phyloP scores from a whole-genome alignment of 108 stramenopile genomes.

The Skeletonema marinoi region DNA sequence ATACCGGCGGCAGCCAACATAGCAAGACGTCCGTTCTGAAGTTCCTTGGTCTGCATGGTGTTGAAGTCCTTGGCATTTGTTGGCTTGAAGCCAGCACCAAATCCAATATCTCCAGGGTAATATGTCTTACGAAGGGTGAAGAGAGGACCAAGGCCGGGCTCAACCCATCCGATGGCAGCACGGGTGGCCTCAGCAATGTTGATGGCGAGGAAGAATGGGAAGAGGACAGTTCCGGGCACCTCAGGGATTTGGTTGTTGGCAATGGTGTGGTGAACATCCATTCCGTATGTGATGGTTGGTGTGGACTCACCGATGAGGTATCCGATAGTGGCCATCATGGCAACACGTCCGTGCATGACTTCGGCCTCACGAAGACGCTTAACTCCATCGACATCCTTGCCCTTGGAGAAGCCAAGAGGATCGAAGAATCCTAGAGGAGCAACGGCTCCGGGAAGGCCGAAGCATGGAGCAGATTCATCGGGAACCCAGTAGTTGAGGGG shows the following conservation, averaged over 20 bases:
- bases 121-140: slow-evolving; percentile 51
- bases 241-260: slow-evolving; percentile 50
- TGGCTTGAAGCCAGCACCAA: slow-evolving; percentile 85
- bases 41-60: slow-evolving; percentile 59
- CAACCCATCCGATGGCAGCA: slow-evolving; percentile 55
- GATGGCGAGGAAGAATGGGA: slow-evolving; percentile 59
- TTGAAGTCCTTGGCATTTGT: slow-evolving; percentile 55
- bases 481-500: slow-evolving; percentile 68
- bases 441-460: slow-evolving; percentile 56
- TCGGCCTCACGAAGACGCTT: slow-evolving; percentile 74
- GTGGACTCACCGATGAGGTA: slow-evolving; percentile 55
- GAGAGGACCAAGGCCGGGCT: slow-evolving; percentile 45
- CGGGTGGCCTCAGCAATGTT: slow-evolving; percentile 59
- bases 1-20: slow-evolving; percentile 68
- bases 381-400: slow-evolving; percentile 66
- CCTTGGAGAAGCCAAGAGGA: slow-evolving; percentile 59
- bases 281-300: slow-evolving; percentile 46
- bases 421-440: slow-evolving; percentile 72
- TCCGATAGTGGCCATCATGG: slow-evolving; percentile 73
- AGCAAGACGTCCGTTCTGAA: slow-evolving; percentile 84
- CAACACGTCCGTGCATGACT: slow-evolving; percentile 86
- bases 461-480: slow-evolving; percentile 43
- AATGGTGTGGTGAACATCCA: slow-evolving; percentile 61
- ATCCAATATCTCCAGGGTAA: slow-evolving; percentile 81
- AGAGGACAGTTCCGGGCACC: slow-evolving; percentile 50